Conservation (phyloP, 306 rosid genomes). For the Oxytropis ochrocephala region DNA sequence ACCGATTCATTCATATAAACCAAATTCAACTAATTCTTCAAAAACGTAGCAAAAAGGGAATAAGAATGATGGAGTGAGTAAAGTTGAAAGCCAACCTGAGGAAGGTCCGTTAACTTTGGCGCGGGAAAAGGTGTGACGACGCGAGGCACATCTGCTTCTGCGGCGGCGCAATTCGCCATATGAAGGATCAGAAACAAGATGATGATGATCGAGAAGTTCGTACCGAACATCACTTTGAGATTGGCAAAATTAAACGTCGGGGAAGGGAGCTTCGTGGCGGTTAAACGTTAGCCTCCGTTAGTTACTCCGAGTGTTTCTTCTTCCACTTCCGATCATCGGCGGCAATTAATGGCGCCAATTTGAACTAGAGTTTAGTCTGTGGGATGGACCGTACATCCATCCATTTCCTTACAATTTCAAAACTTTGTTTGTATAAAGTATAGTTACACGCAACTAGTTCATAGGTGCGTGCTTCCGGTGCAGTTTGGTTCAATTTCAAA, state of each 20-base stretch:
- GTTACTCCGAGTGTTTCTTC: constrained; percentile 40
- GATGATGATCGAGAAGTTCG: constrained; percentile 21
- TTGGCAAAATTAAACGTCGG: constrained; percentile 34
- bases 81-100: constrained; percentile 55
- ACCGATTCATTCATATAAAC: background rate
- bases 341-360: background rate
- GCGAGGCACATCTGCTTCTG: constrained; percentile 34
- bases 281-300: constrained; percentile 12
- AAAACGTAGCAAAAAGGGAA: background rate
- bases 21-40: background rate
- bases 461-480: too few species aligned
- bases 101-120: constrained; percentile 78
- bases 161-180: constrained; percentile 6
- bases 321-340: constrained; percentile 41
- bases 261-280: constrained; percentile 37
- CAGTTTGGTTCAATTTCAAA: too few species aligned
- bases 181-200: constrained; percentile 39
- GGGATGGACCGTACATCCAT: too few species aligned
- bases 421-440: too few species aligned
- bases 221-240: constrained; percentile 40
- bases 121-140: constrained; percentile 81
- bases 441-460: too few species aligned
- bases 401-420: too few species aligned
- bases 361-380: too few species aligned
- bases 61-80: background rate